Conservation (phyloP, 139 green algal genomes). For the Chlorella ohadii region DNA sequence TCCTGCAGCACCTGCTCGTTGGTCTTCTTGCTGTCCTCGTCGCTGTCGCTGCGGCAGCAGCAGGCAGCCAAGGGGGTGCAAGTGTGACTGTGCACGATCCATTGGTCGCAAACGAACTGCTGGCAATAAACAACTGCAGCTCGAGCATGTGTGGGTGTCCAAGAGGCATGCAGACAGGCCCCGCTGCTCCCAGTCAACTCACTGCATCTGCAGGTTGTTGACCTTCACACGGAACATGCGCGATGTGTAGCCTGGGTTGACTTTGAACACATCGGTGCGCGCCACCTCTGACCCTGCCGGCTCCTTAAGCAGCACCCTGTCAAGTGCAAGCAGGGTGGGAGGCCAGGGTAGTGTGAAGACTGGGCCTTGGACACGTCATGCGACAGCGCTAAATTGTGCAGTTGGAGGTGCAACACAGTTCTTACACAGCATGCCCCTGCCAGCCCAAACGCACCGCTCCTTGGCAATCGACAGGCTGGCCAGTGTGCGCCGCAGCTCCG, state of each 20-base stretch:
- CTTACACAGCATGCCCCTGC: too few relatives aligned
- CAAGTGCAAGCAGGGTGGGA: not conserved
- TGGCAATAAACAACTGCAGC: not conserved
- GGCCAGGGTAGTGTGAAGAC: too few relatives aligned
- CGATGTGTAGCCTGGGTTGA: conserved; percentile 88
- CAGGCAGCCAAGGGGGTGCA: too few relatives aligned
- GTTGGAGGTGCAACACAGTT: too few relatives aligned
- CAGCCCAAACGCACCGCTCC: conserved; percentile 43
- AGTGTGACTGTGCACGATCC: too few relatives aligned
- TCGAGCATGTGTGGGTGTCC: too few relatives aligned
- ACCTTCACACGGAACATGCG: conserved; percentile 93
- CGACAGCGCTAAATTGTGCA: too few relatives aligned
- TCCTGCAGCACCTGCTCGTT: conserved; percentile 85
- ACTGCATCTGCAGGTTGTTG: conserved; percentile 95
- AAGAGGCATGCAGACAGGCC: not conserved
- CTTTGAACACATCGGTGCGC: conserved; percentile 86
- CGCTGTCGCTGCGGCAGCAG: conserved; percentile 75
- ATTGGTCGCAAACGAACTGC: too few relatives aligned
- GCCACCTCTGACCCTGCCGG: conserved; percentile 88
- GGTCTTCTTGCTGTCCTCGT: conserved; percentile 94
- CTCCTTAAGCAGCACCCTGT: conserved; percentile 90
- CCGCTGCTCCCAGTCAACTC: not conserved
- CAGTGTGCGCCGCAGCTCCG: conserved; percentile 92
- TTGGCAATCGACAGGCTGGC: conserved; percentile 93
- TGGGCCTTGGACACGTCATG: too few relatives aligned